Base-by-base conservation (phyloP, 2,329 filamentous ascomycete genomes). In the Pseudopyrenochaeta lycopersici region DNA sequence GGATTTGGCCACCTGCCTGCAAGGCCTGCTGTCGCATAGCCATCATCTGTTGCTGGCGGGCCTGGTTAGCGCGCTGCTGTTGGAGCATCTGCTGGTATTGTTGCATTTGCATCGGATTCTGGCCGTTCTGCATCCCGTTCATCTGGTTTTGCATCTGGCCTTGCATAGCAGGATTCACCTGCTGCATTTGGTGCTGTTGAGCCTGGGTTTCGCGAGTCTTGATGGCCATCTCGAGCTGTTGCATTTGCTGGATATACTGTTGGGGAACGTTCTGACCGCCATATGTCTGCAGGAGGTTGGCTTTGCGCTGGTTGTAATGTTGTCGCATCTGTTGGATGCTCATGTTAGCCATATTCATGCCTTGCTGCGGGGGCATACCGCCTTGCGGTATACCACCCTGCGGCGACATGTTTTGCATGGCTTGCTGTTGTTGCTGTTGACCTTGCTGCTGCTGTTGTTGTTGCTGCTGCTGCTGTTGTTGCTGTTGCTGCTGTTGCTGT, bases 61-160 rank as follows among this genome's bases (percentile, higher is more conserved):
- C 62, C 18, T 71, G 65, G 23, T 74, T 64, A 20, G 63, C 63
- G 14, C 71, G 68, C 46, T 76, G 71, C 43, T 72, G 68, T 36
- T 75, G 70, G 17, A 73, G 62, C 50, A 68, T 59, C 30, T 70
- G 67, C 54, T 74, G 70, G 41, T 72, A 71, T 46, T 71, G 68
- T 40, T 73, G 70, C 64, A 73, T 69, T 51, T 73, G 71, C 36
- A 65, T 64, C 3, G 65, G 64, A 15, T 65, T 68, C 21, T 62
- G 58, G 1, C 49, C 59, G 36, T 60, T 57, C 17, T 56, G 61
- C 9, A 53, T 64, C 9, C 57, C 56, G 41, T 56, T 52, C 54
- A 70, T 69, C 35, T 70, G 69, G 31, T 51, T 49, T 12, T 71
- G 63, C 65, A 71, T 67, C 51, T 49, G 64, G 49, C 21, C 58